Percentiles rank a stretch among this genome's conserved stretches.
phyloP scores from a whole-genome alignment of 2,329 filamentous ascomycete genomes.

The Ceratocystis destructans region DNA sequence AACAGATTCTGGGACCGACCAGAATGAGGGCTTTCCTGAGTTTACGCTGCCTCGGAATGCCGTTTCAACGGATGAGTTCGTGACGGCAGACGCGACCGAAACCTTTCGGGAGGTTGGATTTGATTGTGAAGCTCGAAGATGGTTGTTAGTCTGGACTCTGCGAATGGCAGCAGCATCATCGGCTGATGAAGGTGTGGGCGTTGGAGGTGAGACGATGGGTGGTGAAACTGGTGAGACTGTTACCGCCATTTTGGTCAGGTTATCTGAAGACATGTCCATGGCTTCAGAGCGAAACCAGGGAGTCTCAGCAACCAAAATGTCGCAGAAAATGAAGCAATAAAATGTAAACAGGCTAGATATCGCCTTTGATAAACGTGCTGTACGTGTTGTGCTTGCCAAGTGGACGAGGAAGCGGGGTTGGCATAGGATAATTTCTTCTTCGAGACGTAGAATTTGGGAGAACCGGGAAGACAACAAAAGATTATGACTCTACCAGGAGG shows the following conservation, averaged over 20 bases:
- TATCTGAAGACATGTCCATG: neutral
- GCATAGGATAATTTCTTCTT: no score
- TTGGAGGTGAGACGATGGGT: conserved; percentile 4
- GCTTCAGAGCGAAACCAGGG: neutral
- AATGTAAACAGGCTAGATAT: neutral
- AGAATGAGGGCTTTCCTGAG: conserved; percentile 16
- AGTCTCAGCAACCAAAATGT: neutral
- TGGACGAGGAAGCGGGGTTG: neutral
- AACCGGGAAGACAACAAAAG: neutral
- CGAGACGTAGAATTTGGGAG: neutral
- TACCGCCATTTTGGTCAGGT: neutral
- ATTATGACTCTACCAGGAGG: neutral
- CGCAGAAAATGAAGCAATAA: neutral
- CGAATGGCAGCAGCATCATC: neutral
- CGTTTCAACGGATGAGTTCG: conserved; percentile 3
- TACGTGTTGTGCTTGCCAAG: no score
- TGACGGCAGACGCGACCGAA: conserved; percentile 6
- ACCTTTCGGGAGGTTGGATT: neutral
- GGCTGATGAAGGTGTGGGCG: neutral
- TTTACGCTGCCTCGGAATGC: conserved; percentile 16
- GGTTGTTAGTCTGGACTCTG: conserved; percentile 12
- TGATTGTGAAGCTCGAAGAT: neutral
- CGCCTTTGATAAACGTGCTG: neutral
- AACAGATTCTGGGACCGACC: conserved; percentile 14
- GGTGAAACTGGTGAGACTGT: neutral